phyloP scores from a whole-genome alignment of 352 stramenopile species.

The Phytopythium oedochilum region DNA sequence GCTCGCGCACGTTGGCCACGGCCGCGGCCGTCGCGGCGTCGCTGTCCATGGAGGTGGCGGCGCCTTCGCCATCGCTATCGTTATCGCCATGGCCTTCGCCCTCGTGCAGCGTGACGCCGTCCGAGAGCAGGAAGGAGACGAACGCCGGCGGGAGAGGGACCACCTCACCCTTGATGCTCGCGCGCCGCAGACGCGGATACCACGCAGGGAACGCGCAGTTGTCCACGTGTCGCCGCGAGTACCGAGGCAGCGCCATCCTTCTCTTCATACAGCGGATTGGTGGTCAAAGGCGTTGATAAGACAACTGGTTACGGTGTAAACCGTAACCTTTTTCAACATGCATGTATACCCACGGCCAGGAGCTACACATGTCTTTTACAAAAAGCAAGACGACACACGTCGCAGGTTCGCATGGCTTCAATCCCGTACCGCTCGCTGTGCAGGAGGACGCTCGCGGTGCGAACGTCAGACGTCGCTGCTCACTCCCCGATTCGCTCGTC shows the following conservation, averaged over 20 bases:
- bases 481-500: neutral
- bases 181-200: conserved; percentile 53
- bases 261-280: neutral
- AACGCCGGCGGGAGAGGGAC: conserved; percentile 48
- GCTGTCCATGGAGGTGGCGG: conserved; percentile 14
- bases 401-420: too few relatives aligned
- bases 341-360: too few relatives aligned
- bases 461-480: too few relatives aligned
- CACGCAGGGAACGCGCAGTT: conserved; percentile 74
- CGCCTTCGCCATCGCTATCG: conserved; percentile 16
- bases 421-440: too few relatives aligned
- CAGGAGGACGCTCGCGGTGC: too few relatives aligned
- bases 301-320: too few relatives aligned
- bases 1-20: conserved; percentile 32
- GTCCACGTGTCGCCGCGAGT: conserved; percentile 70
- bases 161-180: conserved; percentile 61
- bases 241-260: conserved; percentile 36
- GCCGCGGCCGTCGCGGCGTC: conserved; percentile 19
- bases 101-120: conserved; percentile 52
- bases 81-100: conserved; percentile 18
- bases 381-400: too few relatives aligned
- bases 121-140: conserved; percentile 55
- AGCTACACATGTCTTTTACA: too few relatives aligned
- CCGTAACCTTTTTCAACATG: too few relatives aligned
- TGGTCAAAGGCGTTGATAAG: too few relatives aligned